Percentiles rank a stretch among this genome's conserved stretches.
Evolutionary conservation across 1,284 basidiomycete genomes (phyloP).

Genomic region (Tilletiopsis washingtonensis): DNA sequence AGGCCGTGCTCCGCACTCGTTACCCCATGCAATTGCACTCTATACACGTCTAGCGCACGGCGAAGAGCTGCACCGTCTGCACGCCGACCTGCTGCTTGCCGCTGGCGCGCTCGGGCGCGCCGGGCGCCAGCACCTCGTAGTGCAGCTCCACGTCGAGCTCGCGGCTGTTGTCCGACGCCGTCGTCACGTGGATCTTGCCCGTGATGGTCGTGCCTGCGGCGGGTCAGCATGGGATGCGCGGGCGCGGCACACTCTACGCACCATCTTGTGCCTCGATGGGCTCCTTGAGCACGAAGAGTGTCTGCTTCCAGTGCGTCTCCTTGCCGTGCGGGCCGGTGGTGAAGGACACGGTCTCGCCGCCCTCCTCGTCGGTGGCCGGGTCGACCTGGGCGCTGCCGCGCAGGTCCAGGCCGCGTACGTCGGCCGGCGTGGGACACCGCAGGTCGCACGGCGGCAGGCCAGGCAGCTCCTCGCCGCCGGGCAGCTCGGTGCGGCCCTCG

Average conservation of each 20-base stretch:
- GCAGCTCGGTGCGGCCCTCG: constrained; percentile 1
- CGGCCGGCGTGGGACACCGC: constrained; percentile 9
- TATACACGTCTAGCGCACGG: too few relatives aligned
- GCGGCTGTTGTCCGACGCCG: constrained; percentile 71
- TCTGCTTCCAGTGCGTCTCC: constrained; percentile 98
- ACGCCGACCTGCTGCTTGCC: constrained; percentile 34
- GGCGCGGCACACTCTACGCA: constrained; percentile 42
- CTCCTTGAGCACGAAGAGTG: constrained; percentile 74
- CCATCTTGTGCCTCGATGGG: constrained; percentile 68
- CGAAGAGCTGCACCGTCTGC: constrained; percentile 27
- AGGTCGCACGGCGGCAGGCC: constrained; percentile 20
- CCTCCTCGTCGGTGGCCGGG: constrained; percentile 15
- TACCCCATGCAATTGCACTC: too few relatives aligned
- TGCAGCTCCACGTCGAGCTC: constrained; percentile 90
- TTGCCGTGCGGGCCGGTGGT: constrained; percentile 79
- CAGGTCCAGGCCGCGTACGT: constrained; percentile 67
- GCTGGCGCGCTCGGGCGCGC: constrained; percentile 17
- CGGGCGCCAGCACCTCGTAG: constrained; percentile 55
- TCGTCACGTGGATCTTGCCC: constrained; percentile 74
- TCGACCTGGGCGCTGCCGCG: constrained; percentile 60
- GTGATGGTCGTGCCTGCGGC: constrained; percentile 56
- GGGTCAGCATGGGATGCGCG: neutral
- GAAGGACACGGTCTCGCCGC: constrained; percentile 64
- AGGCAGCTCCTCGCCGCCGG: constrained; percentile 9
- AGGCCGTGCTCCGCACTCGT: too few relatives aligned